Evolutionary conservation across 1,284 basidiomycete genomes (phyloP).

Genomic region (Mrakiaceae sp.): DNA sequence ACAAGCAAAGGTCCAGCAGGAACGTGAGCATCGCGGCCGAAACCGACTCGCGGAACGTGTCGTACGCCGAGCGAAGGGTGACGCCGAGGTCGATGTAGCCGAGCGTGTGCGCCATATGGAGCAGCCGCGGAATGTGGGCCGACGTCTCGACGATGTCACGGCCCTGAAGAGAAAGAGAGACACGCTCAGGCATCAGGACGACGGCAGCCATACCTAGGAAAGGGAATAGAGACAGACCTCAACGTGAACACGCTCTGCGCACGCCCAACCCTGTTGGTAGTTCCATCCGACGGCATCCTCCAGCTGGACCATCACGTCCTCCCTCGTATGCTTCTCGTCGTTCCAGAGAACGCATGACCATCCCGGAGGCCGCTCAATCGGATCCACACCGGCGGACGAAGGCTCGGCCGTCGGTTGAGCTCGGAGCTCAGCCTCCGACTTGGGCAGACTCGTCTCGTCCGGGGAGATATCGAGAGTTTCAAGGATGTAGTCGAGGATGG

Average conservation of each 20-base stretch:
- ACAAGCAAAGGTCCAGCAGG: conserved; percentile 67
- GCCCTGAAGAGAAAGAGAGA: conserved; percentile 40
- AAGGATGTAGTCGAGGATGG: conserved; percentile 71
- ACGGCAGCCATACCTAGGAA: no score
- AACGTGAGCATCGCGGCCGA: conserved; percentile 72
- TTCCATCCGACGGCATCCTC: conserved; percentile 52
- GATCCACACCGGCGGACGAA: conserved; percentile 30
- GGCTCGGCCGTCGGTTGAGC: conserved; percentile 60
- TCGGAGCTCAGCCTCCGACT: conserved; percentile 56
- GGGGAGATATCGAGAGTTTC: conserved; percentile 77
- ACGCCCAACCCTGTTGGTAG: conserved; percentile 51
- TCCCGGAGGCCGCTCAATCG: conserved; percentile 19
- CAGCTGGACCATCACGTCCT: conserved; percentile 74
- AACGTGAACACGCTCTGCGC: conserved; percentile 63
- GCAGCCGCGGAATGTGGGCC: conserved; percentile 51
- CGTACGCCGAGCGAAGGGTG: conserved; percentile 74
- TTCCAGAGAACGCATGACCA: conserved; percentile 62
- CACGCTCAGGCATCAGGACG: not conserved
- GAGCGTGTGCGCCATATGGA: conserved; percentile 70
- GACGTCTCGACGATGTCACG: conserved; percentile 76
- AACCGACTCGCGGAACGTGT: conserved; percentile 82
- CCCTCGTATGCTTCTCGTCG: conserved; percentile 93
- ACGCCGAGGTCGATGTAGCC: conserved; percentile 84
- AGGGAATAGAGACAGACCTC: conserved; percentile 27
- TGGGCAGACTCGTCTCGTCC: conserved; percentile 59